Evolutionary conservation across 2,329 filamentous ascomycete species (phyloP), one percentile per base, ranked within the genome.

Genomic region (Sporothrix mexicana): DNA sequence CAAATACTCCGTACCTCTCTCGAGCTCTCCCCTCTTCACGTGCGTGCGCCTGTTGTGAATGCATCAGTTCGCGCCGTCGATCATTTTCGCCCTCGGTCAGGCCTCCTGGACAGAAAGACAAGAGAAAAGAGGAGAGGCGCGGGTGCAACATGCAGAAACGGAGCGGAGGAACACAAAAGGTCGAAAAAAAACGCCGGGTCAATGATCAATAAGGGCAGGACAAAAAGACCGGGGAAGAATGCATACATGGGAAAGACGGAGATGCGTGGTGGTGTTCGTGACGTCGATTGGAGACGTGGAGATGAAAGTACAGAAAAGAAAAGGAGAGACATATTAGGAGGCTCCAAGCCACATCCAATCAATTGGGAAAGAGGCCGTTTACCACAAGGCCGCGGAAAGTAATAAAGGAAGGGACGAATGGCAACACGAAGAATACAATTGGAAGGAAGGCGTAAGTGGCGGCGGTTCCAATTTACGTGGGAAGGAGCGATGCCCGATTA

Each of bases 11-110:
- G n/a, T n/a, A 64, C 41, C 43, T 41, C 2, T 23, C 61, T 2
- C 36, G 41, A 30, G 51, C 67, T 69, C 51, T 59, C 64, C 64
- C 6, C 53, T 69, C 67, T 69, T 57, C 67, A 69, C 67, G 67
- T 69, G 67, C 67, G 36, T 45, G 36, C 45, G 36, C 9, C 43
- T 20, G 20, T 66, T 49, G 62, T 17, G 43, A 23, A 66, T 47
- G 62, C 30, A 36, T 13, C 30, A 30, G 30, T 36, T 41, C 30
- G 51, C 53, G 36, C 51, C 25, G 67, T 69, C 67, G 67, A 57
- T 69, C 49, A 12, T 49, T 66, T 66, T 49, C 53, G 49, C 36
- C 36, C 67, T 69, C 67, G 51, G 67, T 69, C 67, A 69, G 30
- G 25, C 5, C 47, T 36, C 30, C 5, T 17, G n/a, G 13, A 51